These are phyloP conservation scores for Geranium brycei DNA, from an alignment of 345 rosid genomes.

Conservation along the genomic window DNA sequence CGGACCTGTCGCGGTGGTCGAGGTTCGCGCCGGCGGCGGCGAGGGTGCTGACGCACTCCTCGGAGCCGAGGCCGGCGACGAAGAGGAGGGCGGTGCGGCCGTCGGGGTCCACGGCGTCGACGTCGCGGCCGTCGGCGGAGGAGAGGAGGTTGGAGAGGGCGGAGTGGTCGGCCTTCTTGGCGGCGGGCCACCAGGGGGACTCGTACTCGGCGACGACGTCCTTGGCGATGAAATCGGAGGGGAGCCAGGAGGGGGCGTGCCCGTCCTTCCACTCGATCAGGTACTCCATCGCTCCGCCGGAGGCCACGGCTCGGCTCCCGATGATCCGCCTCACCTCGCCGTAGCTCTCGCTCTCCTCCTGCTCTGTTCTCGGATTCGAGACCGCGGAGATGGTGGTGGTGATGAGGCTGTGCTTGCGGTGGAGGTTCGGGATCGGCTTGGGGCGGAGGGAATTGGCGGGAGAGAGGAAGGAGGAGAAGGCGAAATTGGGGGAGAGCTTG, in stretches of 20 bases:
- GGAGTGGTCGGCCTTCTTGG: constrained; percentile 67
- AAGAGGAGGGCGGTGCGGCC: constrained; percentile 80
- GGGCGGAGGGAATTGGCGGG: constrained; percentile 6
- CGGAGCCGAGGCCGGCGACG: constrained; percentile 78
- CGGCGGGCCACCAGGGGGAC: constrained; percentile 89
- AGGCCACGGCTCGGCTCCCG: constrained; percentile 48
- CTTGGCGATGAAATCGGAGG: constrained; percentile 50
- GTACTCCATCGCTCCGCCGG: constrained; percentile 57
- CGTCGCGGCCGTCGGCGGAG: constrained; percentile 44
- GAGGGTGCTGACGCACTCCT: constrained; percentile 44
- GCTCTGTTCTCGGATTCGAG: constrained; percentile 30
- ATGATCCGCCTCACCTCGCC: constrained; percentile 73
- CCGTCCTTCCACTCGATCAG: constrained; percentile 86
- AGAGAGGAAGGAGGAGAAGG: constrained; percentile 13
- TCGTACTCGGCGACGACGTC: constrained; percentile 87
- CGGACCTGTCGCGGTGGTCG: constrained; percentile 46
- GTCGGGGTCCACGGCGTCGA: constrained; percentile 60
- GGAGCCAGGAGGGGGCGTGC: constrained; percentile 76
- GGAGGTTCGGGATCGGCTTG: constrained; percentile 4
- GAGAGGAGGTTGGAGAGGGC: constrained; percentile 37
- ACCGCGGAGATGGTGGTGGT: constrained; percentile 17
- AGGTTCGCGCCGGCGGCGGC: constrained; percentile 69
- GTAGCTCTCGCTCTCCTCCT: constrained; percentile 48
- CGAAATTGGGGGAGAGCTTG: constrained; percentile 17
- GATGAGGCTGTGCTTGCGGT: constrained; percentile 11